Evolutionary conservation across 176 grass and related monocot species (phyloP), one percentile per base, ranked within the genome.

Genomic region (Musa schizocarpa): DNA sequence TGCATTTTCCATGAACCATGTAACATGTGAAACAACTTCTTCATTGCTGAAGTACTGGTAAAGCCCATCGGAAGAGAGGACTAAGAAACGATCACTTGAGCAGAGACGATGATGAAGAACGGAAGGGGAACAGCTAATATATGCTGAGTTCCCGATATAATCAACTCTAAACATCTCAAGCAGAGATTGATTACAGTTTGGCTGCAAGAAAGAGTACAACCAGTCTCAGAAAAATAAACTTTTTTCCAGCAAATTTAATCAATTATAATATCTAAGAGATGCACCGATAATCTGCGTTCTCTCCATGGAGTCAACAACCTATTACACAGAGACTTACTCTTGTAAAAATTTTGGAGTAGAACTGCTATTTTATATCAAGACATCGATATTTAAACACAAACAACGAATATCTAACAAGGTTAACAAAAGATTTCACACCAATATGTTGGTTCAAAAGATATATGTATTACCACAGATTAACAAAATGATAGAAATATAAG

Each of bases 1-100:
- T 73, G 87, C 84, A 83, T 91, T 96, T 80, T 96, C 92, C 80
- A 92, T 96, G 79, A 96, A 96, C 88, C 92, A 96, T 9, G 84
- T 76, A 67, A 96, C 86, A 79, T 96, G 92, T 10, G 88, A 85
- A 80, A 96, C 88, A 19, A 96, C 92, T 82, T 96, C 92, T 11
- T 96, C 92, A 73, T 96, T 96, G 80, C 79, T 92, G 75, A 96
- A 92, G 81, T 92, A 96, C 81, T 96, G 88, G 76, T 96, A 96
- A 20, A 96, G 79, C 63, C 92, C 92, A 72, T 96, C 92, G 72
- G 92, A 96, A 10, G 92, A 96, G 17, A 96, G 82, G 53, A 96
- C 84, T 73, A 96, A 84, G 80, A 96, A 96, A 55, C 75, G 79
- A 74, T 96, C 92, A 51, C 79, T 88, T 63, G 86, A 74, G 27